These are phyloP conservation scores for Noccaea caerulescens DNA, from an alignment of 345 rosid genomes.

Conservation along the genomic window DNA sequence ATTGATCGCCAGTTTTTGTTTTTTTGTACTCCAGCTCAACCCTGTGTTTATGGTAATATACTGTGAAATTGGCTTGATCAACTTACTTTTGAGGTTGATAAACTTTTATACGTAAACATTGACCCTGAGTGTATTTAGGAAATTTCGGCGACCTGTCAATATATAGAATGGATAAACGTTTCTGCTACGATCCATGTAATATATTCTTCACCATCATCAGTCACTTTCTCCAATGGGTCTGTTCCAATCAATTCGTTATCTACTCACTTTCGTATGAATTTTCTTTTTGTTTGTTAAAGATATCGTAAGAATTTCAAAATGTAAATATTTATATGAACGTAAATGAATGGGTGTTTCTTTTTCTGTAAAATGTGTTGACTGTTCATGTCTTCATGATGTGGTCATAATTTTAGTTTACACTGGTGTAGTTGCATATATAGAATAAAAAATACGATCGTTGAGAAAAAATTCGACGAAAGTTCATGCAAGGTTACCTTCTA, in stretches of 20 bases:
- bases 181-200: not conserved
- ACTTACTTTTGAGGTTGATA: not conserved
- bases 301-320: not conserved
- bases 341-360: not conserved
- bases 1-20: not conserved
- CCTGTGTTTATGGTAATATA: not conserved
- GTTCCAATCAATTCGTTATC: not conserved
- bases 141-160: not conserved
- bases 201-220: not conserved
- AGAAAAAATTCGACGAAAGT: not conserved
- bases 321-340: not conserved
- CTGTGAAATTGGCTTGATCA: not conserved
- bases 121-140: not conserved
- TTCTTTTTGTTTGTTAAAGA: too few species aligned
- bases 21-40: not conserved
- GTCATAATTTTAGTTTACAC: not conserved
- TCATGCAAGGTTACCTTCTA: not conserved
- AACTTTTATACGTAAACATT: not conserved
- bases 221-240: conserved; percentile 13
- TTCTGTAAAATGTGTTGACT: not conserved
- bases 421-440: not conserved
- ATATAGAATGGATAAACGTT: not conserved
- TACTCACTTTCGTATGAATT: not conserved
- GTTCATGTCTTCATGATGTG: not conserved
- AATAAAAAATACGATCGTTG: not conserved